Evolutionary conservation across 202 grass and related monocot species (phyloP).

Genomic region (Setaria italica): DNA sequence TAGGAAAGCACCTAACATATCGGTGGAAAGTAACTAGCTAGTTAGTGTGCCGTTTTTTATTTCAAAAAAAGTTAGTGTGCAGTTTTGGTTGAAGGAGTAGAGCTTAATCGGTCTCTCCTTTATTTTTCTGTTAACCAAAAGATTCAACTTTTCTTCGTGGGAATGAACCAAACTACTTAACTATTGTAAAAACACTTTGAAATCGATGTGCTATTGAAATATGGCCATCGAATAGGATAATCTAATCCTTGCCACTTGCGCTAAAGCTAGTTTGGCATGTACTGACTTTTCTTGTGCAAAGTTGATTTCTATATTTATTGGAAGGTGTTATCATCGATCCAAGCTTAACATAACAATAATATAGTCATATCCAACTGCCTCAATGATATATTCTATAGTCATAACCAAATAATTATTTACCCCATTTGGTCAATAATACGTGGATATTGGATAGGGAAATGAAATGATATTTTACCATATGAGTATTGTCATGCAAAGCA

Average conservation of each 20-base stretch:
- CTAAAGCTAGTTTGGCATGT: conserved; percentile 52
- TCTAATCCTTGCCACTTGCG: conserved; percentile 48
- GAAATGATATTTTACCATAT: conserved; percentile 8
- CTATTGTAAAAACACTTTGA: conserved; percentile 13
- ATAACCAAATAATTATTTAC: conserved; percentile 39
- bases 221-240: conserved; percentile 38
- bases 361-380: conserved; percentile 44
- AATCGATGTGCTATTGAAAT: conserved; percentile 7
- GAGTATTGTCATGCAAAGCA: background rate
- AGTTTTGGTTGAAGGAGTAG: background rate
- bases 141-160: conserved; percentile 14
- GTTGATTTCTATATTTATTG: conserved; percentile 46
- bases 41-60: background rate
- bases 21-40: background rate
- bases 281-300: conserved; percentile 53
- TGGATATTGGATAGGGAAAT: conserved; percentile 35
- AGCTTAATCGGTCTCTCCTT: conserved; percentile 21
- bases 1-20: background rate
- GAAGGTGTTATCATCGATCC: conserved; percentile 50
- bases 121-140: conserved; percentile 2
- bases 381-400: conserved; percentile 25
- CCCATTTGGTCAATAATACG: conserved; percentile 20
- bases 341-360: conserved; percentile 40
- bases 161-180: conserved; percentile 33
- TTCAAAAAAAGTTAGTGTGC: background rate